Base-by-base conservation (phyloP, 768 basidiomycete genomes). In the Pleurotus giganteus region DNA sequence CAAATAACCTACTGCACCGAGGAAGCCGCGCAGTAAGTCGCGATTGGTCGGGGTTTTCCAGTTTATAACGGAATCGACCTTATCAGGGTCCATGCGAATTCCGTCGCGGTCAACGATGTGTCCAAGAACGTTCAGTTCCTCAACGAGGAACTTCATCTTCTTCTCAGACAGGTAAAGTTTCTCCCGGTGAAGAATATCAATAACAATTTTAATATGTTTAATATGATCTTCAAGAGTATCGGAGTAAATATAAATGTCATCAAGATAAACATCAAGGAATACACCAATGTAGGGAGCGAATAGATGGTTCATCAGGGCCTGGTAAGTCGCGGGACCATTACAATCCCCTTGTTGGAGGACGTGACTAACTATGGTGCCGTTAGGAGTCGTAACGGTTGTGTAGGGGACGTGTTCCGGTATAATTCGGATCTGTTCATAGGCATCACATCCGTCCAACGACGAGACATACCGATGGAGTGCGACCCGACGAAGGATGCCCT, bases 241-340 rank as follows among this genome's bases (percentile, higher is more conserved):
- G n/a, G 69, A 72, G 57, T 63, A 76, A 1, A 77, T 55, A 24
- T 74, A 60, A 5, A 74, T 66, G 55, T 75, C 71, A 60, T 69
- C 70, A 2, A 74, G 57, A 55, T 67, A 74, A 17, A 62, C 65
- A 19, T 66, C 66, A 44, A 67, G 41, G 51, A 65, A 69, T 7
- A 39, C 15, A 0, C 69, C 66, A 2, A 77, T 64, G 31, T 57
- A 56, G 1, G 68, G 56, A 0, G 62, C 56, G 36, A 75, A 72
- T 8, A 74, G 60, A 11, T 59, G 31, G 2, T 64, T 72, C 65
- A 76, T 74, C 0, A 77, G 56, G 0, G 64, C 45, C 51, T 78
- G 45, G n/a, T n/a, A n/a, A n/a, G n/a, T n/a, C n/a, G n/a, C n/a
- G n/a, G n/a, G n/a, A n/a, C n/a, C n/a, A n/a, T 67, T 67, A 29